Conservation (phyloP, 257 asterid genomes). For the Solanum pinnatisectum region DNA sequence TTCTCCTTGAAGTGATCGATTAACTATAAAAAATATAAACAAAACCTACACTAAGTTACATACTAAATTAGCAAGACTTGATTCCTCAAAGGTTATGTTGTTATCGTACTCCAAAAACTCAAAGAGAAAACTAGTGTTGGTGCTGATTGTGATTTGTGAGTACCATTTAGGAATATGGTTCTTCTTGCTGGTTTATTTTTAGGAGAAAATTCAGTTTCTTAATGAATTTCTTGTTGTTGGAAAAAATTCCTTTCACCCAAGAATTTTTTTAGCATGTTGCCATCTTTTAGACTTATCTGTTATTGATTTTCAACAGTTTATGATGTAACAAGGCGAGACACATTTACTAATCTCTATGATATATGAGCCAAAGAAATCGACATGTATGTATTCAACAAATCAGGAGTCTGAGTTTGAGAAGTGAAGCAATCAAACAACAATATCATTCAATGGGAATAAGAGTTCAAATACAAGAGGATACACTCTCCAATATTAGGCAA, state of each 20-base stretch:
- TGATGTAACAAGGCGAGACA: slow-evolving; percentile 62
- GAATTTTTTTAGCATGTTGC: not conserved
- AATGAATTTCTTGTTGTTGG: not conserved
- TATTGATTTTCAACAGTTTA: slow-evolving; percentile 38
- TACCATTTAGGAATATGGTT: not conserved
- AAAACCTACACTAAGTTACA: not conserved
- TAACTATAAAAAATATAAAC: not conserved
- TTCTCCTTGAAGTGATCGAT: not conserved
- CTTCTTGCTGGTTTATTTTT: not conserved
- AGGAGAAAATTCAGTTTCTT: not conserved
- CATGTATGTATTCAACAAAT: too few relatives aligned
- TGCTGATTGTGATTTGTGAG: not conserved
- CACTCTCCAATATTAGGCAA: too few relatives aligned
- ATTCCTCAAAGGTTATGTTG: too few relatives aligned
- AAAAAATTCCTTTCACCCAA: not conserved
- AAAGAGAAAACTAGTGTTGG: not conserved
- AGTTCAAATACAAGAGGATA: too few relatives aligned
- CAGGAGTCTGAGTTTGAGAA: too few relatives aligned
- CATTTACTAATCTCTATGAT: too few relatives aligned
- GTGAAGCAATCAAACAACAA: too few relatives aligned
- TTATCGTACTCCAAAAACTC: too few relatives aligned
- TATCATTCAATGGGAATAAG: too few relatives aligned
- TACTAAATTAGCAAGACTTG: too few relatives aligned
- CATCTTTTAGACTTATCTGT: not conserved
- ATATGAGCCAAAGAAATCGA: too few relatives aligned